These are phyloP conservation scores for Daedalea quercina DNA, from an alignment of 768 basidiomycete species.

Conservation along the genomic window DNA sequence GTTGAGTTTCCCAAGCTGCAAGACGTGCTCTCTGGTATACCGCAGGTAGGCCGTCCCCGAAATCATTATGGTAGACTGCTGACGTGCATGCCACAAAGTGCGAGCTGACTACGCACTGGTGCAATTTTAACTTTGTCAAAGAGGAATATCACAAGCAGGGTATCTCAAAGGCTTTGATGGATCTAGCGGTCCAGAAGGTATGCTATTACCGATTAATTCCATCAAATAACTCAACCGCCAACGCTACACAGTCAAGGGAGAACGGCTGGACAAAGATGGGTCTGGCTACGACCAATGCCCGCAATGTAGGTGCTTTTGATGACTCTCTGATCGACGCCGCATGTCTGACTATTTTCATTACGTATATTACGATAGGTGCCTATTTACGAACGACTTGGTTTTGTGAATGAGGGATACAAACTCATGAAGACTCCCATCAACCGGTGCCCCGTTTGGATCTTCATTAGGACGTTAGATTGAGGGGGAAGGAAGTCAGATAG, in stretches of 20 bases:
- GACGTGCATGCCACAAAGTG: not conserved
- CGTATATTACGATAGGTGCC: no score
- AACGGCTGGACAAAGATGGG: not conserved
- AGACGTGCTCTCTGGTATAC: no score
- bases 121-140: not conserved
- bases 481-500: no score
- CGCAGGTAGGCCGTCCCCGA: no score
- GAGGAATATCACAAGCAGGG: not conserved
- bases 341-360: not conserved
- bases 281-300: not conserved
- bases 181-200: not conserved
- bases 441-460: no score
- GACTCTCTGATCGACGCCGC: not conserved
- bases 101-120: not conserved
- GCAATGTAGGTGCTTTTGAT: not conserved
- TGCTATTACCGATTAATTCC: not conserved
- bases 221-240: not conserved
- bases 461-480: no score
- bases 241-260: not conserved
- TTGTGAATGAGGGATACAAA: no score
- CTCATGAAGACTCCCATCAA: no score
- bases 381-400: no score
- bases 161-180: not conserved
- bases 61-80: not conserved
- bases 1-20: no score